These are phyloP conservation scores for Pseudocercospora pini-densiflorae DNA, from an alignment of 2,329 filamentous ascomycete species.

Conservation along the genomic window DNA sequence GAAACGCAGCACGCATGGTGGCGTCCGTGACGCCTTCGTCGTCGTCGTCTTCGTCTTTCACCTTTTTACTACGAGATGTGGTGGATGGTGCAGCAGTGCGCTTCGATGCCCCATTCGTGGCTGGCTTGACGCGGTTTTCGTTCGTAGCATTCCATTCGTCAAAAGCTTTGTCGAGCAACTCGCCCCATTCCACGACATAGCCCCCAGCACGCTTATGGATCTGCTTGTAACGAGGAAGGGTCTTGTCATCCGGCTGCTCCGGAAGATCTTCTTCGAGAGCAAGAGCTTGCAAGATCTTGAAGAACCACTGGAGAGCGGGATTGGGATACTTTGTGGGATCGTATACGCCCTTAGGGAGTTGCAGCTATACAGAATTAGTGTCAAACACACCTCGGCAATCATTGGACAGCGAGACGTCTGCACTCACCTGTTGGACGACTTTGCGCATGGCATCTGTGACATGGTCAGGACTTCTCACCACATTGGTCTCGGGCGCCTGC, in stretches of 20 bases:
- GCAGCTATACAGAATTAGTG: conserved; percentile 61
- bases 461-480: conserved; percentile 65
- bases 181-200: conserved; percentile 78
- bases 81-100: conserved; percentile 38
- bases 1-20: conserved; percentile 50
- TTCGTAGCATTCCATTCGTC: conserved; percentile 44
- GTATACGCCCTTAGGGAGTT: conserved; percentile 83
- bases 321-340: conserved; percentile 90
- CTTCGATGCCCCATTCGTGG: conserved; percentile 52
- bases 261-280: conserved; percentile 92
- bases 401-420: too few relatives aligned
- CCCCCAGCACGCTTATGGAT: conserved; percentile 87
- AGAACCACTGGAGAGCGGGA: conserved; percentile 88
- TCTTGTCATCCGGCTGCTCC: conserved; percentile 74
- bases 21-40: conserved; percentile 46
- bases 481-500: conserved; percentile 66
- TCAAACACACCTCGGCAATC: background rate
- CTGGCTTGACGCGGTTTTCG: conserved; percentile 45
- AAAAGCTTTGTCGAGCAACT: conserved; percentile 66
- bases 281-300: conserved; percentile 87
- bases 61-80: conserved; percentile 46
- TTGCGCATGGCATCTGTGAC: conserved; percentile 81
- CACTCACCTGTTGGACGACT: conserved; percentile 63
- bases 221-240: conserved; percentile 80
- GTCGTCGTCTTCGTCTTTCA: conserved; percentile 43